Percentiles rank a stretch among this genome's conserved stretches.
These are phyloP conservation scores for Saturnispora quitensis DNA, from an alignment of 805 yeast genomes.

Conservation along the genomic window DNA sequence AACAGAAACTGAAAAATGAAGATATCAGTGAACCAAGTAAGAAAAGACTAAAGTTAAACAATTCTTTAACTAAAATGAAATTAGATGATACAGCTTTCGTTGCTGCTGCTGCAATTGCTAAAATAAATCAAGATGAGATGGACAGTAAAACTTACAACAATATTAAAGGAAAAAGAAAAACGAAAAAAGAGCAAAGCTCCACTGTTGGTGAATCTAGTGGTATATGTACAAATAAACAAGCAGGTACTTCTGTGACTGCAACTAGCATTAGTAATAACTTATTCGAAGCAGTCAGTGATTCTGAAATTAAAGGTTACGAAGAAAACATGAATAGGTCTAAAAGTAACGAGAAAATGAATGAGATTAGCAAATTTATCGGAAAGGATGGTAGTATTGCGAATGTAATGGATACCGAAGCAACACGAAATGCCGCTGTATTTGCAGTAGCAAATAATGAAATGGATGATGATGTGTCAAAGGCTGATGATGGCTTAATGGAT, in stretches of 20 bases:
- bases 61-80: conserved; percentile 1
- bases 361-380: not conserved
- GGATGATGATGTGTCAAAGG: conserved; percentile 9
- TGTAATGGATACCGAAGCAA: conserved; percentile 1
- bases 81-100: not conserved
- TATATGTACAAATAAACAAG: not conserved
- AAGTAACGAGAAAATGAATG: not conserved
- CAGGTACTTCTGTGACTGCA: not conserved
- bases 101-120: conserved; percentile 3
- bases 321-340: not conserved
- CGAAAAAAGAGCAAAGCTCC: not conserved
- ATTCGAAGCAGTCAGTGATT: conserved; percentile 26
- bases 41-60: conserved; percentile 4
- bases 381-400: not conserved
- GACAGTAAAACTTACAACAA: not conserved
- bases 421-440: conserved; percentile 2
- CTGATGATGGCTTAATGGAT: conserved; percentile 15
- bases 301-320: conserved; percentile 20
- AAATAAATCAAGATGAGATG: not conserved
- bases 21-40: conserved; percentile 1
- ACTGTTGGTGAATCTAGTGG: not conserved
- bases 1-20: conserved; percentile 7
- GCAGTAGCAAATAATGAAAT: not conserved
- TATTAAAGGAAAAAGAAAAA: not conserved
- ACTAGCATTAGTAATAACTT: conserved; percentile 11